phyloP scores from a whole-genome alignment of 805 yeast species.

The Saccharomycodes ludwigii region DNA sequence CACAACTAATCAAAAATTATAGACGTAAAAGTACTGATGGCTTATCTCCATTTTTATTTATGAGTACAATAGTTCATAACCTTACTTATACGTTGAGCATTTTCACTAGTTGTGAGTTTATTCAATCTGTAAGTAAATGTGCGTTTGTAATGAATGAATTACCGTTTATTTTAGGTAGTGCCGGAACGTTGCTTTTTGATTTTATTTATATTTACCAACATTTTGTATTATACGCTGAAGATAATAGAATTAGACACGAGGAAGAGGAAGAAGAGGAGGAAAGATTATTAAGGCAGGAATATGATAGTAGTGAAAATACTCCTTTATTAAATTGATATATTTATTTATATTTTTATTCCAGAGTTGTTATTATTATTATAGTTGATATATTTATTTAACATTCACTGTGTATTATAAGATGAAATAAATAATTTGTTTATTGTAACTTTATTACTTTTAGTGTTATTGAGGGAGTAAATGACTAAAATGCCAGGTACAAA shows the following conservation, averaged over 20 bases:
- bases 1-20: conserved; percentile 72
- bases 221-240: conserved; percentile 22
- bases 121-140: conserved; percentile 23
- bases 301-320: too few species aligned
- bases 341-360: too few species aligned
- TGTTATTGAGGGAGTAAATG: too few species aligned
- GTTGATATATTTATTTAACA: too few species aligned
- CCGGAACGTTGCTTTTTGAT: conserved; percentile 78
- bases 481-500: too few species aligned
- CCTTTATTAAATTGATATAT: too few species aligned
- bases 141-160: conserved; percentile 54
- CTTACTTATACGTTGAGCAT: conserved; percentile 66
- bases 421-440: too few species aligned
- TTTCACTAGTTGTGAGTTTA: conserved; percentile 46
- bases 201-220: conserved; percentile 53
- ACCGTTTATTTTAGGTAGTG: conserved; percentile 75
- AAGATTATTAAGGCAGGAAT: too few species aligned
- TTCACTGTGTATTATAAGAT: too few species aligned
- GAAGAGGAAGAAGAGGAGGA: too few species aligned
- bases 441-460: too few species aligned
- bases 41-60: conserved; percentile 66
- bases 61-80: conserved; percentile 71
- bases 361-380: too few species aligned
- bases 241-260: conserved; percentile 15
- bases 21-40: conserved; percentile 76